Base-by-base conservation (phyloP, 208 protist genomes). In the Spongospora subterranea region DNA sequence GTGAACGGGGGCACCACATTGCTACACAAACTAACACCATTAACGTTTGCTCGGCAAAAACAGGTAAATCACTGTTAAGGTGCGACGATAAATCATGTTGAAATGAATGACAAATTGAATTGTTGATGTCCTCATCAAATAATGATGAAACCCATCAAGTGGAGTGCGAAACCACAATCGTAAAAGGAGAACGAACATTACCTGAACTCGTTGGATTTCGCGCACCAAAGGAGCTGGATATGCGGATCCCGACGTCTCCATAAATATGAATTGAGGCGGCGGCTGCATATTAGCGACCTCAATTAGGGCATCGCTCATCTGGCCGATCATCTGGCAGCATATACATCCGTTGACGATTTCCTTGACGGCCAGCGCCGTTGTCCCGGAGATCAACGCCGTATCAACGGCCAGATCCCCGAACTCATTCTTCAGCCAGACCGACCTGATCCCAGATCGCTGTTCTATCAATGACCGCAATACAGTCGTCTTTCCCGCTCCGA, bases 261-360 rank as follows among this genome's bases (percentile, higher is more conserved):
- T 82, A 43, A 82, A 82, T 6, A 82, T 82, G n/a, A 40, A 43
- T 20, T 82, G 17, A 45, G 71, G 71, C 40, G 71, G 35, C n/a
- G 71, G 71, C 40, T 43, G 71, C 71, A 43, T 45, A 35, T 6
- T 20, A 43, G 35, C 71, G 17, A 82, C 17, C n/a, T 82, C 71
- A 6, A 35, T 6, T 13, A 82, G n/a, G 17, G 71, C 71, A 6
- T 82, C 71, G 6, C 17, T 43, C 71, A 82, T 82, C n/a, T 82
- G 71, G 11, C 71, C 71, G 35, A 82, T n/a, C 6, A 82, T 6
- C 71, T 82, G 71, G n/a, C 71, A 82, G 71, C 71, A 82, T 45
- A 82, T 20, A 43, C 71, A 82, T 6, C 71, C 71, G n/a, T 82
- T 82, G 71, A 82, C 71, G 71, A 82, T 82, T 35, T 82, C 71